Evolutionary conservation across 805 yeast genomes (phyloP), one percentile per base, ranked within the genome.

Genomic region (Ogataea neopini): DNA sequence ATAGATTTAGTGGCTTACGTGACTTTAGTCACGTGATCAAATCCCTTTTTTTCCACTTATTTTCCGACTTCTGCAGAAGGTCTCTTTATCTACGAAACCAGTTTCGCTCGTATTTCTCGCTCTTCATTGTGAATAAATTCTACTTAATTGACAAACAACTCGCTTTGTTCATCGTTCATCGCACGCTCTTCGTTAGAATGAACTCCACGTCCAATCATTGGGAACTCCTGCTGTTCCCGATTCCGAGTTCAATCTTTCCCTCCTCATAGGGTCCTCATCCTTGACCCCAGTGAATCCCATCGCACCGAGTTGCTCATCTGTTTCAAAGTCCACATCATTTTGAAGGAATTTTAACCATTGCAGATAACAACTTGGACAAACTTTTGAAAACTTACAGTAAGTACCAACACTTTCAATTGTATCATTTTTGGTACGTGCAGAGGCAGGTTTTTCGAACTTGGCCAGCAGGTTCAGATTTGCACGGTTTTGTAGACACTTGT

Each of bases 171-270:
- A n/a, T n/a, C n/a, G n/a, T n/a, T n/a, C n/a, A n/a, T n/a, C n/a
- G n/a, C n/a, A n/a, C 25, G 25, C 25, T 22, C 25, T 5, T 22
- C 25, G 25, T 22, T 53, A 75, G 56, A 76, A 75, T 5, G 80
- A 74, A 57, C 81, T 75, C 81, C 81, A 76, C 22, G 69, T 72
- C 81, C 81, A 76, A 59, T 76, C 79, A 40, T 57, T 67, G 3
- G 74, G 70, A 32, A 70, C 66, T 42, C 56, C 59, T 13, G 56
- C 37, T 45, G 48, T 69, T 18, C 64, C 62, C 40, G 62, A 66
- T 59, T 68, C 71, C n/a, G 64, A 61, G 49, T 65, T 68, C 45
- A 65, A 57, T 29, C 62, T 49, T 15, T 50, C 59, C 47, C 59
- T 53, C 37, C 45, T 34, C 4, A 9, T 10, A 10, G 36, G 34